Evolutionary conservation across 1,284 basidiomycete species (phyloP), one percentile per base, ranked within the genome.

Genomic region (Agroathelia rolfsii): DNA sequence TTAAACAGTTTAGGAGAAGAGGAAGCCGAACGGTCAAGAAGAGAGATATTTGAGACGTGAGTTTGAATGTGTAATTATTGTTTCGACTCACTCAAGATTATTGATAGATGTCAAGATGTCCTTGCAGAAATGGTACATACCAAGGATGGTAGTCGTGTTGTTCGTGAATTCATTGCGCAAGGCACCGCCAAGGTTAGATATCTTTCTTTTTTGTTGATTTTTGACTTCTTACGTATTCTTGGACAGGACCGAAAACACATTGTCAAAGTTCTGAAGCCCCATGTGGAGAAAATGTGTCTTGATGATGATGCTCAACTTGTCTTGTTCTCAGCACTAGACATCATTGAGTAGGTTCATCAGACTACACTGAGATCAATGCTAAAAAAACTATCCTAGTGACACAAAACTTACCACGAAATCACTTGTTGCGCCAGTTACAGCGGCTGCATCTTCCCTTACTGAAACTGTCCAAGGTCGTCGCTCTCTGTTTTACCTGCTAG

Each of bases 111-210:
- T 47, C 76, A 86, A 45, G 88, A 93, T 35, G 66, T 78, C 12
- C 60, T 92, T 5, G 80, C 87, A 1, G 88, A 93, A 48, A 86
- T 92, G 66, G 86, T 90, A 0, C 89, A 94, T 49, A 93, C 89
- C 16, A 86, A 77, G 50, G 85, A 93, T 49, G 88, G 88, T 9
- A 85, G 84, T 35, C 74, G 84, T n/a, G 75, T 72, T 14, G 86
- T 84, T 2, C 73, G 88, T 25, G 79, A 87, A 42, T 81, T 93
- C 50, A 66, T 92, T 22, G 85, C 76, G 0, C 66, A 72, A 34
- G 85, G 86, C 5, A 73, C 67, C 5, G 86, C 88, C 2, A 93
- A 92, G 62, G 80, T 78, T 34, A 17, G 46, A 43, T 8, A 14
- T 31, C 15, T 12, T 12, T 24, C n/a, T n/a, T 15, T 21, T 27